Evolutionary conservation across 2,329 filamentous ascomycete genomes (phyloP).

Genomic region (Hawksworthiomyces lignivorus): DNA sequence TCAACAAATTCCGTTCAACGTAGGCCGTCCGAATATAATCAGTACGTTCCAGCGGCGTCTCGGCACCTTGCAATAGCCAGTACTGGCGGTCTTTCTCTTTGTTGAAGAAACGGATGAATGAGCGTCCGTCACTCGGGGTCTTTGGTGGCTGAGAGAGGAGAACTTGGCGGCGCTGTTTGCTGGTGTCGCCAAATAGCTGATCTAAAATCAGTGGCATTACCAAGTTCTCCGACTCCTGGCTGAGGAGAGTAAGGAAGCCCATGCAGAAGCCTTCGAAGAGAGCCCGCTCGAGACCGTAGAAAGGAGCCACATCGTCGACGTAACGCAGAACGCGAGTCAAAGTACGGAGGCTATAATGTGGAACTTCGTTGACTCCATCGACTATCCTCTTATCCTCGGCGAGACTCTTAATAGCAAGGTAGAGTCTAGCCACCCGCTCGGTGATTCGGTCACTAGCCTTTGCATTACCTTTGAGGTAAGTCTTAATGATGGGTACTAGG

Average conservation of each 20-base stretch:
- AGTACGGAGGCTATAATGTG: constrained; percentile 93
- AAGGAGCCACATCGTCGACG: constrained; percentile 72
- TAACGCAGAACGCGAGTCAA: constrained; percentile 86
- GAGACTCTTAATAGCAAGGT: constrained; percentile 77
- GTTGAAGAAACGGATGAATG: constrained; percentile 73
- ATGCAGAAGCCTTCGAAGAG: constrained; percentile 95
- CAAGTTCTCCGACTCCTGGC: constrained; percentile 70
- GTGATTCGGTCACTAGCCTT: constrained; percentile 66
- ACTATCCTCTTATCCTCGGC: constrained; percentile 78
- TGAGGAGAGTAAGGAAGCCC: constrained; percentile 89
- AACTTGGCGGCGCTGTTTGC: constrained; percentile 53
- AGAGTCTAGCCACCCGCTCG: constrained; percentile 76
- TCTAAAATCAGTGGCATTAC: constrained; percentile 74
- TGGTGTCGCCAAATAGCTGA: constrained; percentile 59
- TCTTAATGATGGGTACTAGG: constrained; percentile 77
- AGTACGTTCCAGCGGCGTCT: constrained; percentile 59
- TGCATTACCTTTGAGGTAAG: constrained; percentile 69
- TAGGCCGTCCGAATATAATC: constrained; percentile 98
- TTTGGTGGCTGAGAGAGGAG: constrained; percentile 72
- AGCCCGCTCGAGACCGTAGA: constrained; percentile 78
- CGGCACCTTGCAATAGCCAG: constrained; percentile 74
- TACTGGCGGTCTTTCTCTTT: constrained; percentile 63
- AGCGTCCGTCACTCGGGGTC: constrained; percentile 64
- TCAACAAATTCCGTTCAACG: constrained; percentile 88
- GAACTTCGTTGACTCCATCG: constrained; percentile 90